A percentile compares a stretch with the other conserved stretches of the same genome.
Evolutionary conservation across 225 moss, liverwort and hornwort species (phyloP).

Genomic region (Straminergon stramineum): DNA sequence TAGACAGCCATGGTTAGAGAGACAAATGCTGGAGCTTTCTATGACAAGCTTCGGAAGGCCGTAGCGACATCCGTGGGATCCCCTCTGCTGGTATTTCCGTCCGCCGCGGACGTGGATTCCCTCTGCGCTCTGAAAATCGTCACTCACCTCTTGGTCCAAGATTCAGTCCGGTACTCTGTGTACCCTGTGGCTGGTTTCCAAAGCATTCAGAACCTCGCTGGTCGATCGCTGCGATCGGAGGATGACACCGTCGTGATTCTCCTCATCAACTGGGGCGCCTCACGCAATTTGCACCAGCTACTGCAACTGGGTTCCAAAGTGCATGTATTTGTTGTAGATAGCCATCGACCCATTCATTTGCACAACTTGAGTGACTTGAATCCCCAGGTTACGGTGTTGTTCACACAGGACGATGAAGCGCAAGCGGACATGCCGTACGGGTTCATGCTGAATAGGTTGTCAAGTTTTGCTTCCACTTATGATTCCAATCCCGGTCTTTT

Average conservation of each 20-base stretch:
- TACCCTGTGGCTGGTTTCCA: constrained; percentile 74
- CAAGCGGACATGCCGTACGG: constrained; percentile 66
- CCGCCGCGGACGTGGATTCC: constrained; percentile 75
- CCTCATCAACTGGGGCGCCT: constrained; percentile 88
- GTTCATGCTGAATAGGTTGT: constrained; percentile 47
- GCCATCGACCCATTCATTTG: constrained; percentile 80
- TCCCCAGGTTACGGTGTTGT: constrained; percentile 58
- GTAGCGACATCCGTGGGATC: constrained; percentile 44
- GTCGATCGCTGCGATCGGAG: constrained; percentile 35
- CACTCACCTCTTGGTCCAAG: constrained; percentile 56
- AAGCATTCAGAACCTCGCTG: constrained; percentile 49
- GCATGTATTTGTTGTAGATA: constrained; percentile 81
- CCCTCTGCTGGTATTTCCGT: constrained; percentile 82
- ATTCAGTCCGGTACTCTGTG: constrained; percentile 79
- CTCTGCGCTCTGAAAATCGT: constrained; percentile 69
- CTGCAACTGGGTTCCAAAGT: constrained; percentile 60
- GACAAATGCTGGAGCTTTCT: constrained; percentile 67
- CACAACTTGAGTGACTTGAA: constrained; percentile 63
- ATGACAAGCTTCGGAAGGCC: constrained; percentile 58
- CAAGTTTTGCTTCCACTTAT: constrained; percentile 28
- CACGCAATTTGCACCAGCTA: constrained; percentile 65
- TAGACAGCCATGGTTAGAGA: constrained; percentile 76
- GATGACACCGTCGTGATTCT: constrained; percentile 51
- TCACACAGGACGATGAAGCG: constrained; percentile 69
- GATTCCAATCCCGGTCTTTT: constrained; percentile 38